Conservation (phyloP, 2,329 filamentous ascomycete species). For the Xylariaceae sp. region DNA sequence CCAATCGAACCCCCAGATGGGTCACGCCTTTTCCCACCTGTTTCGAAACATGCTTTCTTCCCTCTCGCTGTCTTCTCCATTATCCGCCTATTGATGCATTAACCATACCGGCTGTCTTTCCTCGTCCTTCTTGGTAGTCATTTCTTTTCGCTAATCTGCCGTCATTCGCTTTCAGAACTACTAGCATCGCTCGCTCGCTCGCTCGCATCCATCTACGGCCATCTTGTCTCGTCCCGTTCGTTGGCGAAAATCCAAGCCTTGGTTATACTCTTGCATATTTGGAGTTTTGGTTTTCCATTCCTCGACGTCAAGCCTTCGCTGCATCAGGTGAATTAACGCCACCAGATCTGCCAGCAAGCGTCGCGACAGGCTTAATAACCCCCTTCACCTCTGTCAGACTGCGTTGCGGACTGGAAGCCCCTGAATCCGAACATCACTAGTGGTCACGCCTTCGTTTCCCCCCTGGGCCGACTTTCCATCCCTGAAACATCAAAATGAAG, state of each 20-base stretch:
- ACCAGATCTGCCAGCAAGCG: constrained; percentile 3
- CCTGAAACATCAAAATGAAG: constrained; percentile 42
- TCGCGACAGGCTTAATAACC: constrained; percentile 5
- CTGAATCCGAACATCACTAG: constrained; percentile 5
- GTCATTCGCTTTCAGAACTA: constrained; percentile 28
- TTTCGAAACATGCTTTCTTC: constrained; percentile 12
- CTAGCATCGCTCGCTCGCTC: constrained; percentile 26
- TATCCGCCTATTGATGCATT: constrained; percentile 15
- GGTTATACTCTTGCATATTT: constrained; percentile 18
- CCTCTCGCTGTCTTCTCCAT: constrained; percentile 15
- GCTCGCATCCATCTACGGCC: constrained; percentile 20
- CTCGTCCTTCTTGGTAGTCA: constrained; percentile 5
- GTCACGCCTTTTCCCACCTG: constrained; percentile 15
- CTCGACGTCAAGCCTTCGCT: constrained; percentile 17
- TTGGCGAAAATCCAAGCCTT: constrained; percentile 21
- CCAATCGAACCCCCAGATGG: constrained; percentile 10
- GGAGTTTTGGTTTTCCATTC: constrained; percentile 17
- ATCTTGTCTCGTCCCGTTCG: constrained; percentile 13
- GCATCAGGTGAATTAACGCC: constrained; percentile 13
- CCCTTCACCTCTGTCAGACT: constrained; percentile 5
- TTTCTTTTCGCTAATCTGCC: constrained; percentile 13
- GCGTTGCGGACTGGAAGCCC: neutral
- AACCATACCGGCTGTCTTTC: constrained; percentile 11
- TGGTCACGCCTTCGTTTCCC: constrained; percentile 3
- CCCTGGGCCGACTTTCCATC: constrained; percentile 20